Conservation (phyloP, 768 basidiomycete genomes). For the Lenzites betulinus region DNA sequence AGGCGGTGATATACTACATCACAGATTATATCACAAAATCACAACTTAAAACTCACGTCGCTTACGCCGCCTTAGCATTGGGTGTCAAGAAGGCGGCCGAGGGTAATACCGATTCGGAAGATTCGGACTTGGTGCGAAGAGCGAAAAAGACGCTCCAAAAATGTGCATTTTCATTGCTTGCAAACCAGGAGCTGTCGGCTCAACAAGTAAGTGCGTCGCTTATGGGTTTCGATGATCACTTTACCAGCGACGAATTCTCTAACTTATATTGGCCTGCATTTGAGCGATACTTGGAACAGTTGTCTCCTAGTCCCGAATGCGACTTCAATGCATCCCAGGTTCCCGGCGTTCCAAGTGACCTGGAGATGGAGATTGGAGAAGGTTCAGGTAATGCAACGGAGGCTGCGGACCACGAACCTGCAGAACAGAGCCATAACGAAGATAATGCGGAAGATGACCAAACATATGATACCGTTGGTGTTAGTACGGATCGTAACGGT, state of each 20-base stretch:
- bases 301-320: neutral
- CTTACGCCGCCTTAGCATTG: slow-evolving; percentile 40
- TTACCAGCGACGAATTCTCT: slow-evolving; percentile 37
- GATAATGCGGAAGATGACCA: neutral
- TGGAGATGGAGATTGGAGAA: no score
- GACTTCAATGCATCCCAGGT: no score
- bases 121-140: neutral
- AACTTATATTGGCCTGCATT: slow-evolving; percentile 40
- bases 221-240: slow-evolving; percentile 39
- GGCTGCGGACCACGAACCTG: no score
- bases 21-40: slow-evolving; percentile 52
- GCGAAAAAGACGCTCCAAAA: slow-evolving; percentile 40
- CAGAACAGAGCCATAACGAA: no score
- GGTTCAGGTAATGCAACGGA: no score
- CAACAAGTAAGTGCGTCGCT: slow-evolving; percentile 41
- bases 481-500: neutral
- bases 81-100: neutral
- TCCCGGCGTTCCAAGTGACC: neutral
- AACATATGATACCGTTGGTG: neutral
- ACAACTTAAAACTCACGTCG: slow-evolving; percentile 43
- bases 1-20: slow-evolving; percentile 48
- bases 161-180: slow-evolving; percentile 40
- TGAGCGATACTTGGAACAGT: slow-evolving; percentile 29
- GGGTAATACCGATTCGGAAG: neutral
- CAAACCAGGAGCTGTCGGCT: slow-evolving; percentile 41